Conservation (phyloP, 2,329 filamentous ascomycete species). For the Fusarium neocosmosporiellum region DNA sequence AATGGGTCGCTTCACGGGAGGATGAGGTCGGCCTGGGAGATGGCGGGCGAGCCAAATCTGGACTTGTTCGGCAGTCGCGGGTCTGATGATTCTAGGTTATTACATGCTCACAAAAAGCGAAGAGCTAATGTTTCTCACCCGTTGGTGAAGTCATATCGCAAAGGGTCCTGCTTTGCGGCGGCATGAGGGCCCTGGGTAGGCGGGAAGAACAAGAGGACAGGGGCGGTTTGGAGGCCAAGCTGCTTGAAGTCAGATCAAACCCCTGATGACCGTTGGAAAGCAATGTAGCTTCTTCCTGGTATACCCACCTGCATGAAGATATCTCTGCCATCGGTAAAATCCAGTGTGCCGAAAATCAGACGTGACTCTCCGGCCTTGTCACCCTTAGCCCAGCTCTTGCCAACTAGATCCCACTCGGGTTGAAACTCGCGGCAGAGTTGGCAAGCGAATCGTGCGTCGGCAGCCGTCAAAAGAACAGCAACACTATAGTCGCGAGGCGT, state of each 20-base stretch:
- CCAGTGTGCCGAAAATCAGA: conserved; percentile 84
- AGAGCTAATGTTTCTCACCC: conserved; percentile 66
- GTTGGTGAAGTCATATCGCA: conserved; percentile 85
- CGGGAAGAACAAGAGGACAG: conserved; percentile 87
- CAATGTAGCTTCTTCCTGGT: neutral
- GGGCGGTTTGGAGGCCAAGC: conserved; percentile 94
- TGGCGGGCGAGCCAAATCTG: conserved; percentile 84
- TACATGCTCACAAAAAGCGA: neutral
- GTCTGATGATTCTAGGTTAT: conserved; percentile 56
- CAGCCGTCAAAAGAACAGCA: conserved; percentile 85
- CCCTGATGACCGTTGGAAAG: neutral
- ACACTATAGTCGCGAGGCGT: conserved; percentile 86
- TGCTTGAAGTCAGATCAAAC: conserved; percentile 51
- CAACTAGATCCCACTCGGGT: conserved; percentile 90
- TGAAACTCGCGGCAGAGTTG: conserved; percentile 90
- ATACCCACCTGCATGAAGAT: conserved; percentile 82
- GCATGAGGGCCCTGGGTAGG: conserved; percentile 87
- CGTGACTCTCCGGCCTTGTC: conserved; percentile 80
- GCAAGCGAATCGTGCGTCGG: conserved; percentile 86
- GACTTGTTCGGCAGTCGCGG: conserved; percentile 79
- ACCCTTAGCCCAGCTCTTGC: conserved; percentile 87
- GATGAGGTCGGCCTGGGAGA: conserved; percentile 81
- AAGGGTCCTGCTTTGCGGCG: conserved; percentile 72
- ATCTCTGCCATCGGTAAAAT: conserved; percentile 86
- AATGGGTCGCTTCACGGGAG: conserved; percentile 82